These are phyloP conservation scores for Mycena alexandri DNA, from an alignment of 768 basidiomycete genomes.

Conservation along the genomic window DNA sequence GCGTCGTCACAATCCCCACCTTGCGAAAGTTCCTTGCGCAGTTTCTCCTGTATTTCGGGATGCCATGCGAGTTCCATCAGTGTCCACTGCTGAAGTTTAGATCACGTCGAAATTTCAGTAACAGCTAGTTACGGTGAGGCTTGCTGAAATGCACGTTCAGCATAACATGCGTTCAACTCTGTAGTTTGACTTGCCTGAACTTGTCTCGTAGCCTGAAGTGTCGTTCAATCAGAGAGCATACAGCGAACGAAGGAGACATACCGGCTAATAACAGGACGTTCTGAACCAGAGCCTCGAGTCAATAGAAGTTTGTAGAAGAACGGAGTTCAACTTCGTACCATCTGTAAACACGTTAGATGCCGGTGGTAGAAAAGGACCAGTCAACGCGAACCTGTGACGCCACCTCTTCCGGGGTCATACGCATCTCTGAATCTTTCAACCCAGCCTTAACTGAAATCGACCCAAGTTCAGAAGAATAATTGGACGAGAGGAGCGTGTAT, in stretches of 20 bases:
- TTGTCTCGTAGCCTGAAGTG: conserved; percentile 54
- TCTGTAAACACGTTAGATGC: not conserved
- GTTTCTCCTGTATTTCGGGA: conserved; percentile 46
- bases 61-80: conserved; percentile 51
- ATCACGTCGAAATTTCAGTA: not conserved
- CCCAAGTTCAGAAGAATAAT: not conserved
- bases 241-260: not conserved
- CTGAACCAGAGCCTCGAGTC: conserved; percentile 32
- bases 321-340: not conserved
- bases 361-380: not conserved
- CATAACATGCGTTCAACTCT: not conserved
- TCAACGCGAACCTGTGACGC: conserved; percentile 42
- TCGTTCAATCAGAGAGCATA: not conserved
- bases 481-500: not conserved
- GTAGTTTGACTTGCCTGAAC: conserved; percentile 46
- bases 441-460: conserved; percentile 30
- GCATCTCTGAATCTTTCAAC: conserved; percentile 24
- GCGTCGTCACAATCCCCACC: conserved; percentile 44
- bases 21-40: conserved; percentile 48
- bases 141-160: conserved; percentile 31
- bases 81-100: conserved; percentile 46
- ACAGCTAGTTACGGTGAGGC: conserved; percentile 37
- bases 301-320: not conserved
- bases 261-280: conserved; percentile 51
- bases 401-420: conserved; percentile 44